These are phyloP conservation scores for Malus domestica DNA, from an alignment of 306 rosid genomes.

Conservation along the genomic window DNA sequence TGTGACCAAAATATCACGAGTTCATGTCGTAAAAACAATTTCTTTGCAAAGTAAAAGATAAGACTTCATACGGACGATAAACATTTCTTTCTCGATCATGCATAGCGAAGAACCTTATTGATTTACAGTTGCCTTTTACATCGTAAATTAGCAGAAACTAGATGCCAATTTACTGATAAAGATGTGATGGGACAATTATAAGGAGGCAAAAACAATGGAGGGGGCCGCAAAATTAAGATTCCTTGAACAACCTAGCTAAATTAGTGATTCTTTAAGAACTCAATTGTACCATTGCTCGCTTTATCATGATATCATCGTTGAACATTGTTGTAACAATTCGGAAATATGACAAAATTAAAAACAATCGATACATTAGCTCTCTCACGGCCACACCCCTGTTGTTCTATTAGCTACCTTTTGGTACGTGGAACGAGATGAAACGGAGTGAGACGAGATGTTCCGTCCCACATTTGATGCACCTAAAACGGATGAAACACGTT, in stretches of 20 bases:
- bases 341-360: too few relatives aligned
- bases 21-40: rapidly evolving
- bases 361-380: neutral
- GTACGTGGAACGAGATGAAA: too few relatives aligned
- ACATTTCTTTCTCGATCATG: rapidly evolving
- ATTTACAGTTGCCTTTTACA: too few relatives aligned
- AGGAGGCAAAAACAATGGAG: neutral
- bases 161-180: neutral
- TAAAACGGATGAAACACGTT: too few relatives aligned
- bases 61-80: too few relatives aligned
- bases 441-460: too few relatives aligned
- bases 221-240: slow-evolving; percentile 8
- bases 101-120: too few relatives aligned
- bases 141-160: neutral
- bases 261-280: neutral
- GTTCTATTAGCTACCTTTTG: too few relatives aligned
- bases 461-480: too few relatives aligned
- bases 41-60: rapidly evolving
- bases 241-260: neutral
- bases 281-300: neutral
- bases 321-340: neutral
- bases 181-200: neutral
- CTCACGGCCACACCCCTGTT: too few relatives aligned
- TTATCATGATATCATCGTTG: neutral
- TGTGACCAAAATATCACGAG: rapidly evolving